Base-by-base conservation (phyloP, 371 early-diverging fungal genomes). In the Saksenaea oblongispora region DNA sequence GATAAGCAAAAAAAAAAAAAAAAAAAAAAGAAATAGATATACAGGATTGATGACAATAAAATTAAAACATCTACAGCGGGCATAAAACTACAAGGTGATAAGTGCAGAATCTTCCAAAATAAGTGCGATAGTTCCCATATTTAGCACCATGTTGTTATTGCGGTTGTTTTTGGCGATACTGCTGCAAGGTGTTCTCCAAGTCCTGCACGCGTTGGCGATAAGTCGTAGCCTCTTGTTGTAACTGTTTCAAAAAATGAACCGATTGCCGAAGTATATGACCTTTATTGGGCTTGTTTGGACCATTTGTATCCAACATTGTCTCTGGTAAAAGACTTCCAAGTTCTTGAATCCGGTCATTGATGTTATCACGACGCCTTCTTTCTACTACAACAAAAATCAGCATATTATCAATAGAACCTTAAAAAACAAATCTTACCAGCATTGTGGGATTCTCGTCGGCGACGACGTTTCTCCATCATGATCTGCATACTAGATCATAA, bases 271-370 rank as follows among this genome's bases (percentile, higher is more conserved):
- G 85, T 39, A 98, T 91, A 34, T 84, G 83, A 14, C 94, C 94
- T 75, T 93, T 94, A 76, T 93, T 92, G 27, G 89, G 91, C 74
- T 93, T 92, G 62, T 78, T 84, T 56, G 75, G 41, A n/a, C 62
- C 62, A 14, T 56, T 47, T 26, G 56, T 60, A 35, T 90, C 93
- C 41, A 83, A 70, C 74, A 86, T 86, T 36, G 70, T 54, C 35
- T 87, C 90, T 26, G 98, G 98, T 35, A 98, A 75, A 62, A 98
- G 77, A 5, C 84, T 84, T n/a, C 88, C 86, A 57, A 98, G 80
- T 74, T 97, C 97, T 68, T 95, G 93, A 64, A 98, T 98, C 66
- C 93, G 92, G 68, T 97, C 98, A 75, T 98, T 98, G 78, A 98
- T 98, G 76, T 95, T 94, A 70, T 98, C 98, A 37, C 98, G 87